Conservation (phyloP, 78 protist species). For the Emiliania huxleyi region DNA sequence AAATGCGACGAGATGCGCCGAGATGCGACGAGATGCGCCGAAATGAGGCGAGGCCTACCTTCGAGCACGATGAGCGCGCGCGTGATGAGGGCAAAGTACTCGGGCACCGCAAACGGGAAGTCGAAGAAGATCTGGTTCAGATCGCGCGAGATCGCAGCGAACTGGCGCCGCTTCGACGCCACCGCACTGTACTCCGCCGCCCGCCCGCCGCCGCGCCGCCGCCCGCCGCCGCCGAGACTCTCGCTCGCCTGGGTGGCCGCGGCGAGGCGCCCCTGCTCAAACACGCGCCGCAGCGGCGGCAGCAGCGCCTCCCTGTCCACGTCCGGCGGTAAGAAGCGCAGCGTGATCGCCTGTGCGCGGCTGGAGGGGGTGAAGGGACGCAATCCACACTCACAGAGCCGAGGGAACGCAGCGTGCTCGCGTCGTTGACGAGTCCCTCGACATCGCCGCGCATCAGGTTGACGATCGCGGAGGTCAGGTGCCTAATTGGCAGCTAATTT, state of each 20-base stretch:
- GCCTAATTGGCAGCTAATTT: no score
- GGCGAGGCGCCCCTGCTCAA: background rate
- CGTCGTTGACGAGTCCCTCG: background rate
- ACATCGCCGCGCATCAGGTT: background rate
- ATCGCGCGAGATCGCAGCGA: background rate
- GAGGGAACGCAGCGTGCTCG: no score
- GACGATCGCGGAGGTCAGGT: background rate
- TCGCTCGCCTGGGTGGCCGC: no score
- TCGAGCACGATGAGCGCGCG: slow-evolving; percentile 19
- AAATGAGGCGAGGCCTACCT: no score
- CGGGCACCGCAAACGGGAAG: background rate
- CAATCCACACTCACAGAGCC: no score
- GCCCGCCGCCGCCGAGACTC: background rate
- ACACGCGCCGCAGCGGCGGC: background rate
- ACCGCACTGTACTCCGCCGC: no score
- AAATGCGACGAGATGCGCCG: no score
- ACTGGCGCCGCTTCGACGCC: background rate
- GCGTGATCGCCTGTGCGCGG: no score
- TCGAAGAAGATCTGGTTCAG: background rate
- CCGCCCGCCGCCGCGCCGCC: background rate
- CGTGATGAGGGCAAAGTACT: slow-evolving; percentile 15
- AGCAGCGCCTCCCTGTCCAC: background rate
- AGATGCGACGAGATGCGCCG: no score
- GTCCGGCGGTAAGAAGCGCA: background rate
- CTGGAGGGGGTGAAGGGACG: no score